A percentile compares a stretch with the other conserved stretches of the same genome.
These are phyloP conservation scores for Phytophthora capsici DNA, from an alignment of 352 stramenopile species.

Conservation along the genomic window DNA sequence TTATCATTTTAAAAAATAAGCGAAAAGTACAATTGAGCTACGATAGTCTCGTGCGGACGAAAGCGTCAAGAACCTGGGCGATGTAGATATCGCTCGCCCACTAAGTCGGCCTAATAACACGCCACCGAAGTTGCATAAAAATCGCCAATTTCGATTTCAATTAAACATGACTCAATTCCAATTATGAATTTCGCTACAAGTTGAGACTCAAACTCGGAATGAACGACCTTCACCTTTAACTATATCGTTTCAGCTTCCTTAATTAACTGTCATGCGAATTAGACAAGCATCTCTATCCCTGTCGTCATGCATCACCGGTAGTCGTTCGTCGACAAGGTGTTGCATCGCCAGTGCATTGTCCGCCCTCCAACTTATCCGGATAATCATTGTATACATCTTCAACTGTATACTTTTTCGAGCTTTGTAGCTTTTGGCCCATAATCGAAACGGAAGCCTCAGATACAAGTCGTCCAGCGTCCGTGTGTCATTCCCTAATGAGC, in stretches of 20 bases:
- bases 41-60: background rate
- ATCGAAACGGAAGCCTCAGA: slow-evolving; percentile 20
- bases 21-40: background rate
- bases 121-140: too few relatives aligned
- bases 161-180: too few relatives aligned
- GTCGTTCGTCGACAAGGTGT: slow-evolving; percentile 10
- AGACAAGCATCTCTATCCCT: too few relatives aligned
- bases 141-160: too few relatives aligned
- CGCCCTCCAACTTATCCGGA: background rate
- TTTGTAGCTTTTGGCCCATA: slow-evolving; percentile 8
- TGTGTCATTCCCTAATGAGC: slow-evolving; percentile 12
- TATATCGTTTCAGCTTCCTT: too few relatives aligned
- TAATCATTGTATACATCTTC: slow-evolving; percentile 10
- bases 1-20: too few relatives aligned
- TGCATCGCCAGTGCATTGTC: slow-evolving; percentile 22
- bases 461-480: slow-evolving; percentile 8
- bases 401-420: slow-evolving; percentile 1
- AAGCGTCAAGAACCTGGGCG: background rate
- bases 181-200: too few relatives aligned
- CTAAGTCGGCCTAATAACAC: too few relatives aligned
- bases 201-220: too few relatives aligned
- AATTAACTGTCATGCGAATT: too few relatives aligned
- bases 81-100: too few relatives aligned
- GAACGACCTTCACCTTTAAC: too few relatives aligned
- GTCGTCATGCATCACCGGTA: background rate